Evolutionary conservation across 2,329 filamentous ascomycete species (phyloP), one percentile per base, ranked within the genome.

Genomic region (Aspergillus sojae): DNA sequence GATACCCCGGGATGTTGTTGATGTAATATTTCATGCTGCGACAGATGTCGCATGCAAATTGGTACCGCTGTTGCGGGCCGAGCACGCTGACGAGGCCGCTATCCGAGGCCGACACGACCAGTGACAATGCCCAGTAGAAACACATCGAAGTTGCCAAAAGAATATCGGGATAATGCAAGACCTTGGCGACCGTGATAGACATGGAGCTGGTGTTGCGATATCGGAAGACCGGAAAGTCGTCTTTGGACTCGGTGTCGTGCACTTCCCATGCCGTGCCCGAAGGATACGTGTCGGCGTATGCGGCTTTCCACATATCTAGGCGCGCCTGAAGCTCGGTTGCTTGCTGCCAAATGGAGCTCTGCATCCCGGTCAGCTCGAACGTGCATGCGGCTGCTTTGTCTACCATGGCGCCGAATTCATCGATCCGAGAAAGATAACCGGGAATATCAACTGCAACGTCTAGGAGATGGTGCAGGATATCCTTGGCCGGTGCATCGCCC

Each of bases 21-120:
- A 72, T 57, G 56, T 72, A 74, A 56, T 71, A 74, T 53, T 69
- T 71, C 67, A 73, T 70, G 60, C 71, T 74, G 41, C 72, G 71
- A 46, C 72, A 74, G 58, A 74, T 74, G 48, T 73, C 69, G 64
- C 72, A 74, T 21, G 71, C 72, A 30, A 65, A 67, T 41, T 69
- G 62, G 64, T 74, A 74, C 30, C 71, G 72, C 32, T 73, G 68
- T 10, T 67, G 65, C 19, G 60, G 63, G 7, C 64, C 57, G n/a
- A 74, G 36, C 7, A 72, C 65, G 21, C 62, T 65, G 28, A 65
- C 52, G 9, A 74, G 62, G 0, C 71, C 70, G 19, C 65, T 66
- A 45, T 73, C 68, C 6, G 64, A 60, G 10, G 66, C 61, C 1
- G 70, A 69, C 45, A 74, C 58, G 4, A 74, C 64, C 5, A 74